Conservation (phyloP, 495 filamentous ascomycete genomes). For the Lophium mytilinum region DNA sequence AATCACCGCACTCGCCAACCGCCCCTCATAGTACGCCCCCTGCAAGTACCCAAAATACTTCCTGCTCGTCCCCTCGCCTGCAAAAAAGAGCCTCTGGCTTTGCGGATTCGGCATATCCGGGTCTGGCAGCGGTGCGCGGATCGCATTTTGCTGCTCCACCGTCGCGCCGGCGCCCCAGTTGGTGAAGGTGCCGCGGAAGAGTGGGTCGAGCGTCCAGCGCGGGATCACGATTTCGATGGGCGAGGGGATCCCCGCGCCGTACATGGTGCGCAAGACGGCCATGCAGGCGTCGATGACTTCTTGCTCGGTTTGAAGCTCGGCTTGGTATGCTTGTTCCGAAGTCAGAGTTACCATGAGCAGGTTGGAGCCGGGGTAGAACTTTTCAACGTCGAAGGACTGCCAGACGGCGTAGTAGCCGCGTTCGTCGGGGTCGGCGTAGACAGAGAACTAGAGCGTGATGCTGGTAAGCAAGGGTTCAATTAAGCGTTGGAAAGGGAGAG, state of each 20-base stretch:
- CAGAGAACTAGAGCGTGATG: constrained; percentile 44
- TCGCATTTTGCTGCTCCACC: constrained; percentile 59
- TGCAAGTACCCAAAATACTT: constrained; percentile 66
- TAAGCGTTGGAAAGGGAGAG: too few species aligned
- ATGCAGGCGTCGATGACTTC: constrained; percentile 52
- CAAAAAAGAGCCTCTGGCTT: constrained; percentile 51
- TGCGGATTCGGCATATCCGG: too few species aligned
- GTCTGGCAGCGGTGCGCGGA: constrained; percentile 48
- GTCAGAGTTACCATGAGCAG: constrained; percentile 63
- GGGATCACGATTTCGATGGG: constrained; percentile 61
- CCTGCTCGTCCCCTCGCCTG: constrained; percentile 59
- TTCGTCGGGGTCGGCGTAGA: constrained; percentile 50
- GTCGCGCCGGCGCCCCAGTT: constrained; percentile 62
- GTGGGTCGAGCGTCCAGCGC: constrained; percentile 57
- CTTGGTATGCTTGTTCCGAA: constrained; percentile 46
- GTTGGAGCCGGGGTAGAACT: constrained; percentile 52
- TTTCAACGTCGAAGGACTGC: constrained; percentile 52
- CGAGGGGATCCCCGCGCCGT: constrained; percentile 49
- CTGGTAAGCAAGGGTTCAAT: too few species aligned
- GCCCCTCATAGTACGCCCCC: constrained; percentile 54
- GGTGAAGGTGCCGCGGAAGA: constrained; percentile 60
- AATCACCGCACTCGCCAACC: too few species aligned
- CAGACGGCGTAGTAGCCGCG: constrained; percentile 62
- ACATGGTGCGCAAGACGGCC: constrained; percentile 55
- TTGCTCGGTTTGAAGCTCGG: constrained; percentile 52